A percentile compares a stretch with the other conserved stretches of the same genome.
Evolutionary conservation across 176 grass and related monocot genomes (phyloP).

Genomic region (Chloris gayana): DNA sequence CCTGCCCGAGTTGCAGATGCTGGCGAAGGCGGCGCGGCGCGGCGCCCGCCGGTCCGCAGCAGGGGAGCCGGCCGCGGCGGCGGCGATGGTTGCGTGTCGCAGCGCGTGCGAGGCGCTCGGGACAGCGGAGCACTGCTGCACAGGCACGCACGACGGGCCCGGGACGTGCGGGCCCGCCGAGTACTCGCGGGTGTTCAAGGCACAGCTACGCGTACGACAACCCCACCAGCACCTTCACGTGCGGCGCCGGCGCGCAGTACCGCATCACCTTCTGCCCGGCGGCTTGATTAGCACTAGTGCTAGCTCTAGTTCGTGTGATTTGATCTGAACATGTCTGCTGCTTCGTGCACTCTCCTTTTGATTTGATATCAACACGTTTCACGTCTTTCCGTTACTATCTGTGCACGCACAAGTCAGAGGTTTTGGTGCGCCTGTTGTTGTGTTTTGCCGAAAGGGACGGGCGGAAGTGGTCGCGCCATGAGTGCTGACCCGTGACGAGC

Average conservation of each 20-base stretch:
- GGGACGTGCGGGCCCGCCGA: slow-evolving; percentile 59
- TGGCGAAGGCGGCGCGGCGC: no score
- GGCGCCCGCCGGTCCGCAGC: not conserved
- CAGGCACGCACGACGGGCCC: slow-evolving; percentile 57
- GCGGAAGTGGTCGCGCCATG: not conserved
- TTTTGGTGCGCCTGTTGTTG: not conserved
- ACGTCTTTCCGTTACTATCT: not conserved
- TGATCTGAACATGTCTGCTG: not conserved
- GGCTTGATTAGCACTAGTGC: not conserved
- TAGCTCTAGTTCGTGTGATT: not conserved
- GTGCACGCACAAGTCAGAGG: not conserved
- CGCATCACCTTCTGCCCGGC: slow-evolving; percentile 81
- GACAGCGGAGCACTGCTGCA: slow-evolving; percentile 77
- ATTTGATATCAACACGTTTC: not conserved
- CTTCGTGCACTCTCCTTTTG: not conserved
- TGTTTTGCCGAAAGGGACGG: not conserved
- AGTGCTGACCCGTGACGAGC: not conserved
- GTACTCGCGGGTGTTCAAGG: slow-evolving; percentile 84
- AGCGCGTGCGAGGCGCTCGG: slow-evolving; percentile 89
- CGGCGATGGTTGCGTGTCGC: slow-evolving; percentile 56
- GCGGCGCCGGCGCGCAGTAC: slow-evolving; percentile 63
- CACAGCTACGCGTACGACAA: slow-evolving; percentile 97
- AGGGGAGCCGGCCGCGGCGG: not conserved
- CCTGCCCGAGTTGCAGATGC: slow-evolving; percentile 62
- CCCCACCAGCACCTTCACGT: slow-evolving; percentile 90